These are phyloP conservation scores for Boletus rubescentipes DNA, from an alignment of 768 basidiomycete genomes.

Conservation along the genomic window DNA sequence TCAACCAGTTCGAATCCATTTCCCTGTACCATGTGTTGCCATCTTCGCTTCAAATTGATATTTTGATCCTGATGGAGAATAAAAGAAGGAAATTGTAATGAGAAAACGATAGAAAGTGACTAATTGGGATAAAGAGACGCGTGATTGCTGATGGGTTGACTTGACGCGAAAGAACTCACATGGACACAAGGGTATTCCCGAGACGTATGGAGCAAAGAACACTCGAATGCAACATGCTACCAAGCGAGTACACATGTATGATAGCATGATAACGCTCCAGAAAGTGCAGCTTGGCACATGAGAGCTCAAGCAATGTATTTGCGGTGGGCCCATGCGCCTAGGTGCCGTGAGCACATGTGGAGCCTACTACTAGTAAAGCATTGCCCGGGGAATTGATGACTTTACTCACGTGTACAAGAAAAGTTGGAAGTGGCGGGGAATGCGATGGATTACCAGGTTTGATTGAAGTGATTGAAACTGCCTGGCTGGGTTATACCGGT, in stretches of 20 bases:
- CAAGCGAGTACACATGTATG: neutral
- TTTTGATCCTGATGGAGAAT: neutral
- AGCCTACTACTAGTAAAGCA: neutral
- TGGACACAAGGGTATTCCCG: too few relatives aligned
- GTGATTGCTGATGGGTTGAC: neutral
- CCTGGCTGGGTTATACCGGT: too few relatives aligned
- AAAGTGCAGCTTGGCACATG: neutral
- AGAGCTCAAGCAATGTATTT: neutral
- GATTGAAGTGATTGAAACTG: too few relatives aligned
- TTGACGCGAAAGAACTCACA: constrained; percentile 2
- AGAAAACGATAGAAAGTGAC: constrained; percentile 1
- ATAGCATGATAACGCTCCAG: neutral
- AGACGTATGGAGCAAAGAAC: too few relatives aligned
- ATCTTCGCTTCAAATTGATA: neutral
- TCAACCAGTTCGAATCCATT: neutral
- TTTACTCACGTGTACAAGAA: neutral
- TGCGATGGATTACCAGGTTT: neutral
- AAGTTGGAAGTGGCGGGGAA: neutral
- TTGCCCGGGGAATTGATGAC: neutral
- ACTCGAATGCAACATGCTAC: neutral
- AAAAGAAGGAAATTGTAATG: neutral
- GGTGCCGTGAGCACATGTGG: neutral
- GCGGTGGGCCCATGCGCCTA: neutral
- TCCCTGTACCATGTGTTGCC: neutral
- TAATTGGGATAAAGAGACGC: constrained; percentile 1